Evolutionary conservation across 768 basidiomycete genomes (phyloP), one percentile per base, ranked within the genome.

Genomic region (Terana coerulea): DNA sequence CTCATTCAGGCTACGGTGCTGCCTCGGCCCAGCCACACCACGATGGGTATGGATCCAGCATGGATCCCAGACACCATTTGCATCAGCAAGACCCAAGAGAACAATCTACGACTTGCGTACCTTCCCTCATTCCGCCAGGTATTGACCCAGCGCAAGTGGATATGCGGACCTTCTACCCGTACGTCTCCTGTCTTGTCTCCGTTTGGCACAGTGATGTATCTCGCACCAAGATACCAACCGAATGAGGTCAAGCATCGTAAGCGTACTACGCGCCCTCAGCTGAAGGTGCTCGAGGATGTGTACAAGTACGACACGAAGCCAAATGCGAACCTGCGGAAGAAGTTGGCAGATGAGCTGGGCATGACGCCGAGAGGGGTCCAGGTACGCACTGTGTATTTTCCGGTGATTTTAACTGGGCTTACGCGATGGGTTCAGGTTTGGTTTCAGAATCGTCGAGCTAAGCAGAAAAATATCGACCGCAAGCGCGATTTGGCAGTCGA

Each of bases 331-430:
- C 72, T 88, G 31, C 79, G 95, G 60, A 91, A 89, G 67, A 76
- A 81, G 56, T 81, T 98, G 47, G 88, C 93, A 0, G 71, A 76
- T 9, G 78, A 92, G 70, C 81, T 98, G 51, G 85, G 84, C 55
- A 98, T 98, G 95, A 88, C 90, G 9, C 83, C 92, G 19, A 75
- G 95, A 54, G 92, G 91, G n/a, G 90, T 98, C 2, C 95, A 98
- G 79, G 95, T 95, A 51, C 75, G 80, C 35, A 44, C 54, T 28
- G 14, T 42, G 22, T 37, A 17, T 30, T 19, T 15, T 44, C 17
- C 30, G 33, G 14, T 22, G 12, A 12, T 28, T 3, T 8, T 26
- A 28, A 15, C 25, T 9, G 9, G 28, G 24, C 28, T 6, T 28
- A 26, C 42, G 25, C 11, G 49, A 39, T 17, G 25, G 9, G 49